Evolutionary conservation across 768 basidiomycete species (phyloP), one percentile per base, ranked within the genome.

Genomic region (Cystobasidiopsis lactophilus): DNA sequence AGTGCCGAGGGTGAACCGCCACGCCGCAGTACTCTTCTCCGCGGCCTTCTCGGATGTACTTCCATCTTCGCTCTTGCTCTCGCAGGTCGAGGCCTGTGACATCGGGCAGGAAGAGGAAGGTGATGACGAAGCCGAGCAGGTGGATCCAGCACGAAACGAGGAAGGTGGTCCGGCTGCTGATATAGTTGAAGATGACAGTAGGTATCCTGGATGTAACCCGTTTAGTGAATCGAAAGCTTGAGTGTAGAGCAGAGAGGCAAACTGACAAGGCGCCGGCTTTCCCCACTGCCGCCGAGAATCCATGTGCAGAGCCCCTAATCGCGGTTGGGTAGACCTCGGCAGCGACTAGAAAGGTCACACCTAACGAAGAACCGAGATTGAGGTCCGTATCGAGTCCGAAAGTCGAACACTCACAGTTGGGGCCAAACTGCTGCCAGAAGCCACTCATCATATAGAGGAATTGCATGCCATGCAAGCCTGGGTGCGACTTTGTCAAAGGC

Each of bases 281-380:
- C 26, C 69, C 68, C 3, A 56, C 39, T 1, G 67, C 66, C 11
- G 68, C 68, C 0, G 65, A 66, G 53, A 68, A 60, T 13, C 68
- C 69, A 57, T 70, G 69, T 14, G 67, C 67, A 39, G 69, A 69
- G 10, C 67, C 66, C 46, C 69, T 64, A 40, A 68, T 63, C 26
- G 68, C 66, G 51, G 68, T 64, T 14, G 69, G 69, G 66, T 61
- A 70, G 40, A 67, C 63, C 56, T 70, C 69, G 39, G 65, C 69
- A n/a, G 69, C 69, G 49, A 70, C 64, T 16, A 70, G 56, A 63
- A 70, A 70, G 35, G 67, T 66, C 10, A 65, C n/a, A n/a, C n/a
- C n/a, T n/a, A n/a, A n/a, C n/a, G n/a, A n/a, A n/a, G n/a, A n/a
- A n/a, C n/a, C n/a, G n/a, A n/a, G n/a, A n/a, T n/a, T n/a, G n/a